phyloP scores from a whole-genome alignment of 176 grass and related monocot species.

The Calamus simplicifolius region DNA sequence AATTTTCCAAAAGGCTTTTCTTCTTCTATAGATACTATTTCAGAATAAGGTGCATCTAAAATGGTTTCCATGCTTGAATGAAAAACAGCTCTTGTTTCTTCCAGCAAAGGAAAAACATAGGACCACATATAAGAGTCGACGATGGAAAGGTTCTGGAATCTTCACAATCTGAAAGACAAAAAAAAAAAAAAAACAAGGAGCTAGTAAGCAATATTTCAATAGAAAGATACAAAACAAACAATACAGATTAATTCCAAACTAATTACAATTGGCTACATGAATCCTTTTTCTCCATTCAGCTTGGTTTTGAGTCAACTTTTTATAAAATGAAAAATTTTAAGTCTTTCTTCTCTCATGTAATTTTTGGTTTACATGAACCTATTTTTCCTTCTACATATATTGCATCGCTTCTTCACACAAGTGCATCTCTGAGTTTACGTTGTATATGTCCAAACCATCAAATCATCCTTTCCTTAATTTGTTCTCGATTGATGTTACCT shows the following conservation, averaged over 20 bases:
- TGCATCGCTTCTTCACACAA: no score
- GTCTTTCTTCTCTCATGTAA: no score
- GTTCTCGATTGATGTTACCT: no score
- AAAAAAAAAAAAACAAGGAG: not conserved
- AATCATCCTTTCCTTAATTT: no score
- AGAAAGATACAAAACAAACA: not conserved
- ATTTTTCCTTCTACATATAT: no score
- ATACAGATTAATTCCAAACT: not conserved
- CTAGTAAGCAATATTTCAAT: not conserved
- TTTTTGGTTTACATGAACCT: no score
- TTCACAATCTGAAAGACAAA: slow-evolving; percentile 38
- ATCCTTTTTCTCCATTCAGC: no score
- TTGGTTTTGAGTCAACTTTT: no score
- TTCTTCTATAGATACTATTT: slow-evolving; percentile 42
- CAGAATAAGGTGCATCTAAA: slow-evolving; percentile 32
- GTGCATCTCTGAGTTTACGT: no score
- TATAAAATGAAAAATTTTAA: no score
- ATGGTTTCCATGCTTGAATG: slow-evolving; percentile 48
- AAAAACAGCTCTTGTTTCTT: slow-evolving; percentile 59
- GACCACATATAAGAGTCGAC: slow-evolving; percentile 33
- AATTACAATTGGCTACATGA: no score
- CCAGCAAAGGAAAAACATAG: slow-evolving; percentile 43
- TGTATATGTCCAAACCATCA: no score
- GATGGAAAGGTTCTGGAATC: slow-evolving; percentile 42
- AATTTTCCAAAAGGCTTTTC: not conserved